A percentile compares a stretch with the other conserved stretches of the same genome.
These are phyloP conservation scores for Aspergillus ruber DNA, from an alignment of 2,329 filamentous ascomycete species.

Conservation along the genomic window DNA sequence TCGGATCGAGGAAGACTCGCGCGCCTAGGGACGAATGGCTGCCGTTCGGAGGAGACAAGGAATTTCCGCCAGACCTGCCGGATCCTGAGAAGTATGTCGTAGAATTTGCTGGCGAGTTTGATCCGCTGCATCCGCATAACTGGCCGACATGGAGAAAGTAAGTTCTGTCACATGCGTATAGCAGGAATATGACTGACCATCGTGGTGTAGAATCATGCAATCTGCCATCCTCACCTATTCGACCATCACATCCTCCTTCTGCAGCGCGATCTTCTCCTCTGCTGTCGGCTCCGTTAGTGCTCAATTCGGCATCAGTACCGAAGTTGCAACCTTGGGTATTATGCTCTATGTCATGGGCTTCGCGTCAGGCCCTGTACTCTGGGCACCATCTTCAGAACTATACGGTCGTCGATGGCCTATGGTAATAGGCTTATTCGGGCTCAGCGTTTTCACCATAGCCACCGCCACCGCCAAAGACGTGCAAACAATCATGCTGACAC, in stretches of 20 bases:
- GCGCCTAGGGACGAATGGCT: constrained; percentile 20
- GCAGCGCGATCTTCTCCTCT: constrained; percentile 61
- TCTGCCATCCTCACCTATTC: constrained; percentile 34
- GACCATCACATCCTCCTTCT: constrained; percentile 47
- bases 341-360: constrained; percentile 49
- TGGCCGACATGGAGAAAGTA: constrained; percentile 43
- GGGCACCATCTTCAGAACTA: constrained; percentile 58
- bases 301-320: constrained; percentile 41
- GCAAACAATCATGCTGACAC: constrained; percentile 37
- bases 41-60: constrained; percentile 19
- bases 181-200: background rate
- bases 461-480: constrained; percentile 38
- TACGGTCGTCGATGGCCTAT: constrained; percentile 52
- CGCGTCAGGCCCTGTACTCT: constrained; percentile 55
- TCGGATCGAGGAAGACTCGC: constrained; percentile 14
- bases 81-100: constrained; percentile 50
- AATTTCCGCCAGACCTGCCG: constrained; percentile 37
- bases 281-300: constrained; percentile 51
- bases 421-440: constrained; percentile 36
- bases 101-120: constrained; percentile 47
- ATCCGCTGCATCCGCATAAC: constrained; percentile 49
- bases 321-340: constrained; percentile 42
- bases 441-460: constrained; percentile 42
- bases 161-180: background rate
- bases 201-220: constrained; percentile 9